Evolutionary conservation across 2,329 filamentous ascomycete species (phyloP), one percentile per base, ranked within the genome.

Genomic region (Exophiala sp.): DNA sequence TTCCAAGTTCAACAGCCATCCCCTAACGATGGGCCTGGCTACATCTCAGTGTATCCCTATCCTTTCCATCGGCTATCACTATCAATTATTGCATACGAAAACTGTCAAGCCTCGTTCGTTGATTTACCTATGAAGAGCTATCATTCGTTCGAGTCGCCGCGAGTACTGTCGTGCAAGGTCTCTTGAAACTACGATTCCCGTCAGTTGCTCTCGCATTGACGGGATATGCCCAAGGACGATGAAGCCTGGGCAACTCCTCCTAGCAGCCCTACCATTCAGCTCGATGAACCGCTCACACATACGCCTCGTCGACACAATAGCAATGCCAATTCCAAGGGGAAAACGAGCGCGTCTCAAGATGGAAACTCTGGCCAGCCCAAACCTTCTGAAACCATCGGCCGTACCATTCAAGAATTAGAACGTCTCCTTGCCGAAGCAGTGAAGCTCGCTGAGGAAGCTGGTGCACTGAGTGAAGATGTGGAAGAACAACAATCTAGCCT

Each of bases 341-440:
- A 29, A 5, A 29, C 2, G 3, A 29, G n/a, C 18, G 36, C n/a
- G 12, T n/a, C 36, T 8, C 33, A 49, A 12, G 39, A 47, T 8
- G 48, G 35, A 24, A 50, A 36, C 10, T 10, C 39, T 33, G 16
- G 10, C 34, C 56, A 52, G 18, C 38, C 41, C 20, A 50, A 45
- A n/a, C 45, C 54, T 18, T 53, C 56, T 32, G 41, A 58, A 18
- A 65, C 60, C 4, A 69, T 73, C 49, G 58, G 66, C 10, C 66
- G 60, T 35, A 69, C 69, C 10, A 70, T 72, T 42, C 65, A 65
- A 20, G 65, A 69, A 49, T 61, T 72, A 20, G 69, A 71, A 54
- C 54, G 57, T 36, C 62, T 72, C 10, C 62, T 72, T 16, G 66
- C 65, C 29, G 69, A 72, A 59, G 70, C 71, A 14, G 57, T 73